Conservation (phyloP, 2,329 filamentous ascomycete genomes). For the Nemania diffusa region DNA sequence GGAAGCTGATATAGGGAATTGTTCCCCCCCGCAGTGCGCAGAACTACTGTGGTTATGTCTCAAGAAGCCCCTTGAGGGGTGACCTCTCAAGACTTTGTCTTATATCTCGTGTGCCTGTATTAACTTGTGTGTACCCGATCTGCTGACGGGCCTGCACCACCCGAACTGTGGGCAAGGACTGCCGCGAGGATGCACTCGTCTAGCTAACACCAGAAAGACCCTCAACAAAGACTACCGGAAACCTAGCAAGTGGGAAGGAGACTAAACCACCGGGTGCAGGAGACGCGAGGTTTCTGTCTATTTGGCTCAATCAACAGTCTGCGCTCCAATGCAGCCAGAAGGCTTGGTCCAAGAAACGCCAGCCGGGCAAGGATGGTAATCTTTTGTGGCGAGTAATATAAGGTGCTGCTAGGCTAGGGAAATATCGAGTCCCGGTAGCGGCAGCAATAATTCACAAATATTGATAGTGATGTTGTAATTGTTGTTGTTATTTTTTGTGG, state of each 20-base stretch:
- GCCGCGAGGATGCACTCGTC: conserved; percentile 6
- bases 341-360: conserved; percentile 15
- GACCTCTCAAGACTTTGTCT: conserved; percentile 27
- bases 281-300: conserved; percentile 1
- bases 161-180: conserved; percentile 17
- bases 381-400: conserved; percentile 16
- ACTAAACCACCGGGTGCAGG: conserved; percentile 1
- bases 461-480: not conserved
- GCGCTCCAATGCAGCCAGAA: conserved; percentile 8
- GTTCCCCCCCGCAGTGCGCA: conserved; percentile 31
- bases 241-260: conserved; percentile 8
- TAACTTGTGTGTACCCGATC: conserved; percentile 24
- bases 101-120: conserved; percentile 22
- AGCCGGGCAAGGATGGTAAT: conserved; percentile 1
- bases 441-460: conserved; percentile 12
- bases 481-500: not conserved
- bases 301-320: conserved; percentile 12
- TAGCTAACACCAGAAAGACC: conserved; percentile 10
- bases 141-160: conserved; percentile 30
- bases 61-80: conserved; percentile 26
- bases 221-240: conserved; percentile 17
- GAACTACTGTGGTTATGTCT: conserved; percentile 32
- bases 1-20: conserved; percentile 38
- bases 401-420: conserved; percentile 2
- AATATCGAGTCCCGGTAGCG: conserved; percentile 19